Conservation (phyloP, 345 rosid genomes). For the Lepidium sativum region DNA sequence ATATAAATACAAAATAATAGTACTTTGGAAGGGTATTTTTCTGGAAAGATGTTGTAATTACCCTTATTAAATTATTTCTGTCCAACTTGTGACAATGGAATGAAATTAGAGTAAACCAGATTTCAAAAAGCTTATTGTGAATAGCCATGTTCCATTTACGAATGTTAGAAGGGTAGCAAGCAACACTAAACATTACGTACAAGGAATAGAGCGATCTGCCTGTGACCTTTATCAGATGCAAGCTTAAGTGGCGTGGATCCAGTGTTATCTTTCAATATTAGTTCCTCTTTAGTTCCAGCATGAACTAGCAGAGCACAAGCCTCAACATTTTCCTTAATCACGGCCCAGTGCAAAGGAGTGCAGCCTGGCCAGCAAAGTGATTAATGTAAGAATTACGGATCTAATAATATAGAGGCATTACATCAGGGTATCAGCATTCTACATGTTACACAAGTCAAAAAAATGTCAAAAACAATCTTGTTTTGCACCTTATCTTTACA, state of each 20-base stretch:
- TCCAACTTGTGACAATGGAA: not conserved
- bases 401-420: not conserved
- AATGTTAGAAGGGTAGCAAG: conserved; percentile 3
- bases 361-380: conserved; percentile 48
- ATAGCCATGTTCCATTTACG: not conserved
- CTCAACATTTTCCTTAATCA: conserved; percentile 63
- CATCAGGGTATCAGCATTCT: not conserved
- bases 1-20: not conserved
- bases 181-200: conserved; percentile 54
- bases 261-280: conserved; percentile 59
- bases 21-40: not conserved
- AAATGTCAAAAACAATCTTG: too few species aligned
- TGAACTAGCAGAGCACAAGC: conserved; percentile 76
- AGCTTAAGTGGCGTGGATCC: conserved; percentile 82
- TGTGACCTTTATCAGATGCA: conserved; percentile 95
- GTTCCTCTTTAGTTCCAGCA: conserved; percentile 79
- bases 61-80: not conserved
- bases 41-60: not conserved
- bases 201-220: conserved; percentile 70
- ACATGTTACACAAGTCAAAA: not conserved
- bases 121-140: not conserved
- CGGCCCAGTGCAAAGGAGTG: conserved; percentile 98
- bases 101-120: not conserved
- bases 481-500: conserved; percentile 1
- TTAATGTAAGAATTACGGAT: not conserved